Percentiles rank a stretch among this genome's conserved stretches.
Conservation (phyloP, 331 rosid genomes). For the Pyracantha coccinea region DNA sequence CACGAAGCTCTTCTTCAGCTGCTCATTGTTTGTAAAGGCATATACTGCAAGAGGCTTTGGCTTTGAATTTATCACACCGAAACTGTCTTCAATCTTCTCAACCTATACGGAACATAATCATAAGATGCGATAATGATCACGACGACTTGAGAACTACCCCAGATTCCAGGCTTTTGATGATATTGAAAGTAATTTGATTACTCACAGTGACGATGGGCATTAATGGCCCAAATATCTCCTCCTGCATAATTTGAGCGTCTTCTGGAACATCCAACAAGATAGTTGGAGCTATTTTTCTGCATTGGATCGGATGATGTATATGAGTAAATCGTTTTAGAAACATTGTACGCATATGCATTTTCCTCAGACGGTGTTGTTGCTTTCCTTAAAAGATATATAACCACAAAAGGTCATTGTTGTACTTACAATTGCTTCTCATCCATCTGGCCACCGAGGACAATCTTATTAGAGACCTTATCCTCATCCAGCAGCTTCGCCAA, state of each 20-base stretch:
- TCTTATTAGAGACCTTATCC: conserved; percentile 51
- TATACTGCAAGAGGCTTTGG: conserved; percentile 81
- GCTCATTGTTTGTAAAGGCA: conserved; percentile 66
- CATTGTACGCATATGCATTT: background rate
- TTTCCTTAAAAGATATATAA: background rate
- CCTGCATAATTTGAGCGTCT: conserved; percentile 62
- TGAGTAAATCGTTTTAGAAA: background rate
- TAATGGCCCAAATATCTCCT: conserved; percentile 82
- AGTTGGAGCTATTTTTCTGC: conserved; percentile 80
- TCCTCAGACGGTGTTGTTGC: background rate
- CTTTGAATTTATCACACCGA: conserved; percentile 50
- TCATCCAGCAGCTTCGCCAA: conserved; percentile 56
- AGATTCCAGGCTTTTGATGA: too few species aligned
- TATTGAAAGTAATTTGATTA: background rate
- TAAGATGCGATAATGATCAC: background rate
- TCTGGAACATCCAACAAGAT: conserved; percentile 61
- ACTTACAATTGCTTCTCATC: conserved; percentile 60
- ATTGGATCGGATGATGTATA: background rate
- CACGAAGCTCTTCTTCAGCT: conserved; percentile 61
- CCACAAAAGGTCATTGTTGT: background rate
- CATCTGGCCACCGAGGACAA: conserved; percentile 74
- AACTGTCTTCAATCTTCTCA: conserved; percentile 55
- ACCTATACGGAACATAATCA: conserved; percentile 24
- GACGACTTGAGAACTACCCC: too few species aligned
- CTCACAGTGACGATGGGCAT: conserved; percentile 78